Base-by-base conservation (phyloP, 140 eudicot species). In the Flaveria floridana region DNA sequence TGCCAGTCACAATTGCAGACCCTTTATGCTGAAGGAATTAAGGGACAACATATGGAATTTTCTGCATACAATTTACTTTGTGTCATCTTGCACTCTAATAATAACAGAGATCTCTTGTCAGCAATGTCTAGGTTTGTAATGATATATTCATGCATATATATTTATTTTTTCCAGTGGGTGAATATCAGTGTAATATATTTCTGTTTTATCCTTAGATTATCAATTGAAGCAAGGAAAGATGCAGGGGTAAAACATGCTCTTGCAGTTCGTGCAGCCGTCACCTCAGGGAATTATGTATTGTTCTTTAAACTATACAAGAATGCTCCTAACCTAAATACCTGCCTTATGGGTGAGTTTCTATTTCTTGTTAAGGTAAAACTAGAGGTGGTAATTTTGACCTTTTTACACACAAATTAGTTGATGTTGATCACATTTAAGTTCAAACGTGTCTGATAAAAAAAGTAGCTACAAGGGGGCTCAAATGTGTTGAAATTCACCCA, bases 1-100 rank as follows among this genome's bases (percentile, higher is more conserved):
- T 93, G 97, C 84, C 97, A 88, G 74, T 93, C 99, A 73, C 99
- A 93, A 68, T 78, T 93, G 79, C 84, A 85, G 86, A 84, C 91
- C 56, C 96, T 93, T 48, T 93, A 93, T 85, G 87, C 82, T 18
- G 97, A 93, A 83, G 99, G 99, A 74, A 93, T 90, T 69, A 81
- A 74, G 57, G 99, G 99, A 78, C 83, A 96, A 66, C 73, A 86
- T 81, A 78, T 84, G 89, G 99, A 93, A 79, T 93, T 93, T 81
- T 80, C 99, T 14, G 97, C 99, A 25, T 93, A 93, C 83, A 86
- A 90, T 83, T 76, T 93, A 78, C 94, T 93, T 16, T 85, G 87
- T 82, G 96, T 84, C 3, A 85, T 90, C 76, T 81, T 93, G 86
- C 99, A 90, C 88, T 93, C 99, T 20, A 93, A 84, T 50, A 88